Evolutionary conservation across 768 basidiomycete genomes (phyloP).

Genomic region (button mushroom (Agaricus bisporus)): DNA sequence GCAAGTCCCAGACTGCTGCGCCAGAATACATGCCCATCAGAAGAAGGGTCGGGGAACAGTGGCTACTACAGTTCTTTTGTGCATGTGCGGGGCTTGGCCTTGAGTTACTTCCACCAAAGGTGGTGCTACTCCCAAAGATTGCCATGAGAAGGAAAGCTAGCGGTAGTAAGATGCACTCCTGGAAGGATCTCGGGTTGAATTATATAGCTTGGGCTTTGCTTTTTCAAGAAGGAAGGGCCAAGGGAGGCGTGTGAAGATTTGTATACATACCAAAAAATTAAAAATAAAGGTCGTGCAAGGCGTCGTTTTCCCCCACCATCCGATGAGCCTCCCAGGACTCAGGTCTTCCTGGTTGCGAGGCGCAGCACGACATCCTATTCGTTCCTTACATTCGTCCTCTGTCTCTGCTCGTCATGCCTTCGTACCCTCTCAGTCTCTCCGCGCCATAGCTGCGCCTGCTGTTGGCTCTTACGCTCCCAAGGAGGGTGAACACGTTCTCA

Average conservation of each 20-base stretch:
- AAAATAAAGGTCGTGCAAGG: neutral
- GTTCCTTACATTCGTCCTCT: conserved; percentile 46
- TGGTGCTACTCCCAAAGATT: too few species aligned
- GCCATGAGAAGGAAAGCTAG: too few species aligned
- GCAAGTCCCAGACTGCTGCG: too few species aligned
- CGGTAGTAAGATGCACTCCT: too few species aligned
- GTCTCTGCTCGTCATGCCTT: conserved; percentile 27
- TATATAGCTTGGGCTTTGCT: neutral
- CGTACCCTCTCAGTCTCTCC: conserved; percentile 44
- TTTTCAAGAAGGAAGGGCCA: neutral
- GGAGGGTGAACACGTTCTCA: conserved; percentile 74
- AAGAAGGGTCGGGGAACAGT: too few species aligned
- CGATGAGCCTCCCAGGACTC: conserved; percentile 39
- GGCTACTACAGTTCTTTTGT: too few species aligned
- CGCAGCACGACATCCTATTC: conserved; percentile 27
- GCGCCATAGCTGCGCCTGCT: conserved; percentile 69
- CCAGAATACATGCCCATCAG: too few species aligned
- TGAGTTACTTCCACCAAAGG: too few species aligned
- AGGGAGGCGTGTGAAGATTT: conserved; percentile 4
- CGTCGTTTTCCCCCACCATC: conserved; percentile 5
- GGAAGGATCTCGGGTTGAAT: neutral
- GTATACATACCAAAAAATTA: conserved; percentile 12
- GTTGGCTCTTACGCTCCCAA: conserved; percentile 65
- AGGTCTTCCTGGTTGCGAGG: conserved; percentile 30
- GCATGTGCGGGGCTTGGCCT: too few species aligned